Percentiles rank a stretch among this genome's conserved stretches.
phyloP scores from a whole-genome alignment of 257 asterid species.

The Galeopsis tetrahit region DNA sequence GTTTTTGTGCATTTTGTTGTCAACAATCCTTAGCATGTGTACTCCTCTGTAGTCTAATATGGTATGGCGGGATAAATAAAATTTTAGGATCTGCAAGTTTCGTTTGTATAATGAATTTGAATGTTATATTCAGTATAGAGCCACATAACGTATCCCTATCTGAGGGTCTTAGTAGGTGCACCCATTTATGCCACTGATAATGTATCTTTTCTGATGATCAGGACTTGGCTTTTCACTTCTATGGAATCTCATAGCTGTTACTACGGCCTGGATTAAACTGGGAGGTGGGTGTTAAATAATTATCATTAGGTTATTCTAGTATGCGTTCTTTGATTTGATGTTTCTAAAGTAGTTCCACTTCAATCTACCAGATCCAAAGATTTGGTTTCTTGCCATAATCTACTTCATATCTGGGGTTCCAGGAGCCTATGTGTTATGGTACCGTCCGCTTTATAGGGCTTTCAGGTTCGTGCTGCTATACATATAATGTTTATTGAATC shows the following conservation, averaged over 20 bases:
- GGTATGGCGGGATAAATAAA: not conserved
- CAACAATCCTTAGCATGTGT: slow-evolving; percentile 3
- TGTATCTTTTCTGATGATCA: slow-evolving; percentile 44
- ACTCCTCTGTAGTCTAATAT: slow-evolving; percentile 4
- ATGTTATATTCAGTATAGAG: not conserved
- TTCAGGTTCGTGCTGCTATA: slow-evolving; percentile 58
- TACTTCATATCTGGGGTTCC: slow-evolving; percentile 97
- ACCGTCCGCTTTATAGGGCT: slow-evolving; percentile 95
- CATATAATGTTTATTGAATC: not conserved
- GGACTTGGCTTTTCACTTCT: slow-evolving; percentile 72
- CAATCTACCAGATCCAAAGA: slow-evolving; percentile 41
- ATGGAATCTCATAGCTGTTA: slow-evolving; percentile 89
- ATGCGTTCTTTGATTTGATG: slow-evolving; percentile 4
- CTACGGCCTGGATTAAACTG: slow-evolving; percentile 91
- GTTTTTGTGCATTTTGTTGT: not conserved
- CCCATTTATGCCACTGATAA: slow-evolving; percentile 30
- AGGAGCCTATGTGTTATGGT: slow-evolving; percentile 94
- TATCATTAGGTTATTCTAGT: slow-evolving; percentile 1
- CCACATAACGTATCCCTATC: not conserved
- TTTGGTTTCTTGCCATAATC: slow-evolving; percentile 95
- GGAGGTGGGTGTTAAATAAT: slow-evolving; percentile 63
- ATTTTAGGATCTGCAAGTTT: slow-evolving; percentile 11
- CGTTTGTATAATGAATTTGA: slow-evolving; percentile 19
- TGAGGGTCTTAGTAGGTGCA: slow-evolving; percentile 12
- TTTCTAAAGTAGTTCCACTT: slow-evolving; percentile 36